These are phyloP conservation scores for Austroboletus eburneus DNA, from an alignment of 768 basidiomycete genomes.

Conservation along the genomic window DNA sequence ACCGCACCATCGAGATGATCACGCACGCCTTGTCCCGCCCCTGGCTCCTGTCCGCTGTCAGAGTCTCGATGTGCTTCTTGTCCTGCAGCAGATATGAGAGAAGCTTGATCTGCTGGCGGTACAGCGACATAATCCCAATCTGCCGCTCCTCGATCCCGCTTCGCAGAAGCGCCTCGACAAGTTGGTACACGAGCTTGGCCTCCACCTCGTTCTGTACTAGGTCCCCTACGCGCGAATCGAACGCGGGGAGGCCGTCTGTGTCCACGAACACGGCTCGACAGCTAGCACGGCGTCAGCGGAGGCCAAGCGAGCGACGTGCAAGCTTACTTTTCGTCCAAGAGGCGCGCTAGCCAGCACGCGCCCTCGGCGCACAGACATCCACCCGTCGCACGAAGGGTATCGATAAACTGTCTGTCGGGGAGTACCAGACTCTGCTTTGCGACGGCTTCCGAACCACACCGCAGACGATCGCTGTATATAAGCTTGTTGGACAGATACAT, in stretches of 20 bases:
- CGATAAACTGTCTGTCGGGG: slow-evolving; percentile 43
- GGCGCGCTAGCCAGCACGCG: slow-evolving; percentile 66
- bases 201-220: slow-evolving; percentile 88
- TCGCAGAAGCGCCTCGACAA: slow-evolving; percentile 59
- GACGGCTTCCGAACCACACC: slow-evolving; percentile 73
- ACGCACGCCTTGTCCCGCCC: slow-evolving; percentile 96
- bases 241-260: slow-evolving; percentile 77
- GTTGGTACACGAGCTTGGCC: slow-evolving; percentile 62
- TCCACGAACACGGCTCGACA: slow-evolving; percentile 91
- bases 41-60: slow-evolving; percentile 92
- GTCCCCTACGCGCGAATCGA: slow-evolving; percentile 79
- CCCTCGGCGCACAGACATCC: slow-evolving; percentile 30
- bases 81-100: slow-evolving; percentile 60
- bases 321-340: slow-evolving; percentile 61
- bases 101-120: slow-evolving; percentile 94
- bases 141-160: slow-evolving; percentile 66
- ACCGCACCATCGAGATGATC: slow-evolving; percentile 87
- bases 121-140: slow-evolving; percentile 87
- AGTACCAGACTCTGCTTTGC: slow-evolving; percentile 56
- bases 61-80: slow-evolving; percentile 64
- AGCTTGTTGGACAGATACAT: slow-evolving; percentile 88
- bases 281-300: slow-evolving; percentile 36
- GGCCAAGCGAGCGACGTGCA: too few species aligned
- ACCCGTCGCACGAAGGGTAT: slow-evolving; percentile 37
- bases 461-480: slow-evolving; percentile 73